Evolutionary conservation across 1,284 basidiomycete genomes (phyloP), one percentile per base, ranked within the genome.

Genomic region (Porodaedalea pini): DNA sequence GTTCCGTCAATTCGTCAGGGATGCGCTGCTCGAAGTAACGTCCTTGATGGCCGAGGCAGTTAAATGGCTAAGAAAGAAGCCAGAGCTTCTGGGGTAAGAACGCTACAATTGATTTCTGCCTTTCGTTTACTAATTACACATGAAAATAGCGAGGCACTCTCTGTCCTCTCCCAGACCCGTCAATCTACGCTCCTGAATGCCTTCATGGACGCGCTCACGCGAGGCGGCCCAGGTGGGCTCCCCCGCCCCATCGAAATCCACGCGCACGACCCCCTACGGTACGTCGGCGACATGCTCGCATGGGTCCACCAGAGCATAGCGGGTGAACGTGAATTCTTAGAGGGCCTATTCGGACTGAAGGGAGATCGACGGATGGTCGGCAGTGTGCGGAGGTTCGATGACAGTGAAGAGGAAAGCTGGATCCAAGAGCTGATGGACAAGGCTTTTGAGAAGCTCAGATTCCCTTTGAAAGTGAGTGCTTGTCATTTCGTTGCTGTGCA

Each of bases 291-390:
- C 70, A 98, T 99, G 92, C 83, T 99, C 3, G 96, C 95, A 0
- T 99, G 96, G 97, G 87, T 98, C 1, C 96, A 99, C 72, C 97
- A 99, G 60, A 82, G 90, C 0, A 94, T 97, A 59, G 96, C 96
- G 0, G 89, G 88, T 2, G 96, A 99, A 70, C 87, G 89, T 51
- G 97, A 99, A 72, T 93, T 94, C 66, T 77, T 98, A 19, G 93
- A 96, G 66, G 78, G 82, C 29, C 71, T 97, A 36, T 96, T 97
- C 64, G 86, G 82, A 6, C 68, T 92, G 51, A 81, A 78, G 55
- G 75, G 73, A 29, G 84, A 85, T 40, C 68, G 78, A 2, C 75
- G 88, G 49, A 89, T 94, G 84, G 87, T 95, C 45, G 93, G 91
- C 21, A 83, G 85, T 54, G 78, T 84, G 27, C 73, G 89, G 39